Conservation (phyloP, 78 protist genomes). For the Dictyostelium purpureum region DNA sequence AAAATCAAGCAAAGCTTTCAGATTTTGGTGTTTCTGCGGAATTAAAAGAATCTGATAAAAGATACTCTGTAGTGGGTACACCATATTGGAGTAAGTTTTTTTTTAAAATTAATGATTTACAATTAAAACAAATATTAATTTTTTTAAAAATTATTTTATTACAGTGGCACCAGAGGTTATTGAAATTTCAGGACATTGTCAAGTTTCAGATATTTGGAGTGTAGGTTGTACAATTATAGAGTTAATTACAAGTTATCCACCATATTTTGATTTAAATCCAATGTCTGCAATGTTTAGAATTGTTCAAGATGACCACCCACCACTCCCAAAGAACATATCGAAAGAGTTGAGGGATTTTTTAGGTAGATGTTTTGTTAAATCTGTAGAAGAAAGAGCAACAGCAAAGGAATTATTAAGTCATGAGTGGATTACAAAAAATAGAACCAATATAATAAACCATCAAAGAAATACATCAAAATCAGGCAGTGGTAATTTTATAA, state of each 20-base stretch:
- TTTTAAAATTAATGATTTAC: not conserved
- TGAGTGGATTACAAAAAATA: conserved; percentile 52
- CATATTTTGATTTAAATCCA: conserved; percentile 94
- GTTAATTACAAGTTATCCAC: conserved; percentile 95
- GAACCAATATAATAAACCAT: conserved; percentile 3
- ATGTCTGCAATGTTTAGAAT: conserved; percentile 97
- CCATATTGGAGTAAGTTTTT: conserved; percentile 27
- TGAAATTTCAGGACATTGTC: conserved; percentile 83
- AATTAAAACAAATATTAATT: too few species aligned
- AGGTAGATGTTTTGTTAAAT: conserved; percentile 45
- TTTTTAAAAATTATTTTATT: too few species aligned
- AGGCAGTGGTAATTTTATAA: too few species aligned
- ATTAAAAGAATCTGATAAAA: conserved; percentile 53
- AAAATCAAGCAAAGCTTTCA: conserved; percentile 86
- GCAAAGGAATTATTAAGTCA: conserved; percentile 51
- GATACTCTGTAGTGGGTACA: conserved; percentile 63
- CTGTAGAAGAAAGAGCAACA: conserved; percentile 37
- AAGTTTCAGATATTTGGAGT: conserved; percentile 97
- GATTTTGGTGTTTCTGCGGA: conserved; percentile 96
- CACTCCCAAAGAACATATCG: conserved; percentile 91
- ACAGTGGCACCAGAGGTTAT: conserved; percentile 98
- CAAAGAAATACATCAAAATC: not conserved
- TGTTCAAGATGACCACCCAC: conserved; percentile 96
- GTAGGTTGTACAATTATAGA: conserved; percentile 97
- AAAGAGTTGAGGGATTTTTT: conserved; percentile 7